Percentiles rank a stretch among this genome's conserved stretches.
These are phyloP conservation scores for Neltuma alba DNA, from an alignment of 306 rosid species.

Conservation along the genomic window DNA sequence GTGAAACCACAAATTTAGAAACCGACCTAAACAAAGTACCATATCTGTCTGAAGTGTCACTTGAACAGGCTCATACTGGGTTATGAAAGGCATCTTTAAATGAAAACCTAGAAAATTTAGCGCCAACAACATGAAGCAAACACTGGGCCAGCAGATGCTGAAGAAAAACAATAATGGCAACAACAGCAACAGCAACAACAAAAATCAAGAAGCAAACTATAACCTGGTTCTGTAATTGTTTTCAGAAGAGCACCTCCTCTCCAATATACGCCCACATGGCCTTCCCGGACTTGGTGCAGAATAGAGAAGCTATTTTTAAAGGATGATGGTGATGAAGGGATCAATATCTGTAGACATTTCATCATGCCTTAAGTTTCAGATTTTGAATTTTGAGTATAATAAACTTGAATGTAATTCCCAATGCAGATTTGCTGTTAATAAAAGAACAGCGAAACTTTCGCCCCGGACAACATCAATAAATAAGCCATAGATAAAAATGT, in stretches of 20 bases:
- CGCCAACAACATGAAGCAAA: slow-evolving; percentile 17
- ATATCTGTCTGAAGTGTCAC: slow-evolving; percentile 90
- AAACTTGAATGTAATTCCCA: slow-evolving; percentile 17
- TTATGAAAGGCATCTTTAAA: slow-evolving; percentile 78
- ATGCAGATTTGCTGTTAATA: background rate
- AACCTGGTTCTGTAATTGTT: slow-evolving; percentile 83
- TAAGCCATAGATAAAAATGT: background rate
- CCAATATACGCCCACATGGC: slow-evolving; percentile 97
- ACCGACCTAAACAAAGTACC: slow-evolving; percentile 48
- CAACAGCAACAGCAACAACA: background rate
- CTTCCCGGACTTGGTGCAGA: slow-evolving; percentile 98
- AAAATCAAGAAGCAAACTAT: background rate
- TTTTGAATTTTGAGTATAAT: background rate
- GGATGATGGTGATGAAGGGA: slow-evolving; percentile 57
- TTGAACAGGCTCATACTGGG: slow-evolving; percentile 88
- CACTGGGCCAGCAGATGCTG: background rate
- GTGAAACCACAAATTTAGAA: slow-evolving; percentile 10
- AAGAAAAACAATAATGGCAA: background rate
- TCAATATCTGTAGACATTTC: slow-evolving; percentile 51
- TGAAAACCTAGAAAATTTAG: slow-evolving; percentile 70
- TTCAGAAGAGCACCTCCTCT: slow-evolving; percentile 95
- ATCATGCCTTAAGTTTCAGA: slow-evolving; percentile 12
- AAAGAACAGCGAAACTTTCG: background rate
- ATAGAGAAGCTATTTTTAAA: slow-evolving; percentile 50
- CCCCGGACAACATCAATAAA: background rate